phyloP scores from a whole-genome alignment of 164 flowering plant species.

The Chimonanthus salicifolius region DNA sequence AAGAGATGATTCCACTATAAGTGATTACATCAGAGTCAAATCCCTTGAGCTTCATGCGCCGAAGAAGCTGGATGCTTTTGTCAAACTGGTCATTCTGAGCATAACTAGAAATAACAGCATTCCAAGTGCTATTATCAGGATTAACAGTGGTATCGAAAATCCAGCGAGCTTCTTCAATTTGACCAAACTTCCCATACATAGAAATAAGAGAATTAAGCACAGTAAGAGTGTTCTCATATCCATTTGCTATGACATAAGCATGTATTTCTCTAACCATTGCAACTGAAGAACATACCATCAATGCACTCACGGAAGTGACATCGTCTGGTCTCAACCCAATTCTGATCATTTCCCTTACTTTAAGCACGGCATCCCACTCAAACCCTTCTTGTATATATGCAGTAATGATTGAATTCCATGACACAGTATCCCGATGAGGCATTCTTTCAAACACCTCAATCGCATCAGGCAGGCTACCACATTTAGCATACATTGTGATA shows the following conservation, averaged over 20 bases:
- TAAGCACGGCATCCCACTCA: constrained; percentile 19
- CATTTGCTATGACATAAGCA: constrained; percentile 17
- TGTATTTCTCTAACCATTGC: constrained; percentile 21
- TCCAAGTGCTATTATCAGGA: constrained; percentile 24
- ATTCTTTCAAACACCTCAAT: constrained; percentile 23
- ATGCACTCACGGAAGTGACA: constrained; percentile 16
- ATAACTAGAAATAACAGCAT: constrained; percentile 25
- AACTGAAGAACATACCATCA: constrained; percentile 12
- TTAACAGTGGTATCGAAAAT: constrained; percentile 3
- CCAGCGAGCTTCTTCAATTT: constrained; percentile 14
- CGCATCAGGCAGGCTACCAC: constrained; percentile 13
- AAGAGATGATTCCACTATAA: constrained; percentile 25
- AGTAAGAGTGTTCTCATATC: constrained; percentile 11
- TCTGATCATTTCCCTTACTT: constrained; percentile 12
- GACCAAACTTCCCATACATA: constrained; percentile 22
- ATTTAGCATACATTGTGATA: constrained; percentile 25
- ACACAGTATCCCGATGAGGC: constrained; percentile 22
- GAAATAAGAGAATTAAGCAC: constrained; percentile 24
- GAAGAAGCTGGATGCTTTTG: constrained; percentile 21
- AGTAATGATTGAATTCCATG: constrained; percentile 27
- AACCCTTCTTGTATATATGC: constrained; percentile 19
- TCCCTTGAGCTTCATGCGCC: constrained; percentile 16
- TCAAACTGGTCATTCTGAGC: constrained; percentile 24
- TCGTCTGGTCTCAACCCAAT: constrained; percentile 19
- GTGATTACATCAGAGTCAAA: constrained; percentile 22